Percentiles rank a stretch among this genome's conserved stretches.
phyloP scores from a whole-genome alignment of 2,329 filamentous ascomycete genomes.

The Ophiosphaerella herpotricha region DNA sequence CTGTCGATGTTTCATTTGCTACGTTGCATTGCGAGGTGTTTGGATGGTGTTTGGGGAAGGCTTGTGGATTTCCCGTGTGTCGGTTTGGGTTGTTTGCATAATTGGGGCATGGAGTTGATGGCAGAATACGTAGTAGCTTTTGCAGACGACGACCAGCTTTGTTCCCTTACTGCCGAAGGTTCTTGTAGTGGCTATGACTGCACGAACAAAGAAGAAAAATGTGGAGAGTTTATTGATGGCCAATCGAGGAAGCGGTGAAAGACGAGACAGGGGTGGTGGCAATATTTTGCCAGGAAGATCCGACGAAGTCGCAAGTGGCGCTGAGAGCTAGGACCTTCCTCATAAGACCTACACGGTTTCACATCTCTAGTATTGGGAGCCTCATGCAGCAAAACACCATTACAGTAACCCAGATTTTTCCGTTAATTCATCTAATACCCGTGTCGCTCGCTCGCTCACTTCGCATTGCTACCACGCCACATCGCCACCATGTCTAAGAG shows the following conservation, averaged over 20 bases:
- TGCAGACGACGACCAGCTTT: background rate
- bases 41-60: background rate
- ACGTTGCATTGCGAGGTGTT: conserved; percentile 1
- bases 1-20: background rate
- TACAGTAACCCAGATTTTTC: background rate
- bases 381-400: background rate
- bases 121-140: background rate
- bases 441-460: too few species aligned
- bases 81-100: background rate
- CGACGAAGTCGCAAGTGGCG: background rate
- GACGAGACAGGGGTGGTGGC: too few species aligned
- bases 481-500: conserved; percentile 16
- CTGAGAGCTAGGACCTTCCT: background rate
- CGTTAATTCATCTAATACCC: background rate
- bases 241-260: background rate
- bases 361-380: too few species aligned
- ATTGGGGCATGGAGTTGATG: background rate
- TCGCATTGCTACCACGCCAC: background rate
- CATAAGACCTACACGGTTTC: too few species aligned
- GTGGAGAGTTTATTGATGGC: background rate
- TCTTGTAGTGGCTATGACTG: background rate
- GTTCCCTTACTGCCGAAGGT: background rate
- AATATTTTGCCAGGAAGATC: too few species aligned
- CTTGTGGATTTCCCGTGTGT: background rate
- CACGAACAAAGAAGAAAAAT: background rate